phyloP scores from a whole-genome alignment of 768 basidiomycete species.

The Cystofilobasidium bisporidii region DNA sequence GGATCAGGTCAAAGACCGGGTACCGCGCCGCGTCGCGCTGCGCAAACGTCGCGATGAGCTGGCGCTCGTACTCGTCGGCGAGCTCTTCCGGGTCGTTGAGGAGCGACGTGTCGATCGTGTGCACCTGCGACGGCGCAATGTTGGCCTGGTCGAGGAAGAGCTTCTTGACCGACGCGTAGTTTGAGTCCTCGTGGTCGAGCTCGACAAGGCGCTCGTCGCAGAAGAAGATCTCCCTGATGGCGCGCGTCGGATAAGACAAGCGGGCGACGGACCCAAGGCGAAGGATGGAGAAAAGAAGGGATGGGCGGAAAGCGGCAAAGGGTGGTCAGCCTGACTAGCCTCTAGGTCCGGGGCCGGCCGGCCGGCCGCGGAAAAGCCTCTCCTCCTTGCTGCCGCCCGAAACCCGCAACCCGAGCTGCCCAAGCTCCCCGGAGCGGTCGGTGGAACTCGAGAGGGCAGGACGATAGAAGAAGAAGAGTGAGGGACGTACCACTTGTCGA shows the following conservation, averaged over 20 bases:
- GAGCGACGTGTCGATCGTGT: slow-evolving; percentile 61
- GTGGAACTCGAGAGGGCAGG: neutral
- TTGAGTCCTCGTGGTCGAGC: slow-evolving; percentile 84
- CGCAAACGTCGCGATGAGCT: slow-evolving; percentile 82
- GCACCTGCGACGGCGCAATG: slow-evolving; percentile 66
- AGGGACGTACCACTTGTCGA: slow-evolving; percentile 80
- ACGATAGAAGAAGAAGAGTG: neutral
- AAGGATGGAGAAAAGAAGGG: neutral
- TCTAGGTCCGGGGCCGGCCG: too few relatives aligned
- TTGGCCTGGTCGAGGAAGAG: slow-evolving; percentile 73
- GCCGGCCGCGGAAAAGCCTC: too few relatives aligned
- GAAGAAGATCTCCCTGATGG: slow-evolving; percentile 97
- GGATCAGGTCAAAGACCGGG: slow-evolving; percentile 93
- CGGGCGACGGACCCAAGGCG: too few relatives aligned
- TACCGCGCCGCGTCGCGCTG: slow-evolving; percentile 87
- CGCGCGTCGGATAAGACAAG: too few relatives aligned
- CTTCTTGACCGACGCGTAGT: slow-evolving; percentile 64
- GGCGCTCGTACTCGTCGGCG: slow-evolving; percentile 46
- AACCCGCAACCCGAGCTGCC: too few relatives aligned
- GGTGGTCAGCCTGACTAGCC: too few relatives aligned
- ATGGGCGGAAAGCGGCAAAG: too few relatives aligned
- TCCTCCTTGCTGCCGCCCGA: too few relatives aligned
- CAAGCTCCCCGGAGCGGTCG: too few relatives aligned
- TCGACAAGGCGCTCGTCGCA: slow-evolving; percentile 93
- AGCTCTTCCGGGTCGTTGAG: slow-evolving; percentile 47